Evolutionary conservation across 441 rosid species (phyloP).

Genomic region (Erodium texanum): DNA sequence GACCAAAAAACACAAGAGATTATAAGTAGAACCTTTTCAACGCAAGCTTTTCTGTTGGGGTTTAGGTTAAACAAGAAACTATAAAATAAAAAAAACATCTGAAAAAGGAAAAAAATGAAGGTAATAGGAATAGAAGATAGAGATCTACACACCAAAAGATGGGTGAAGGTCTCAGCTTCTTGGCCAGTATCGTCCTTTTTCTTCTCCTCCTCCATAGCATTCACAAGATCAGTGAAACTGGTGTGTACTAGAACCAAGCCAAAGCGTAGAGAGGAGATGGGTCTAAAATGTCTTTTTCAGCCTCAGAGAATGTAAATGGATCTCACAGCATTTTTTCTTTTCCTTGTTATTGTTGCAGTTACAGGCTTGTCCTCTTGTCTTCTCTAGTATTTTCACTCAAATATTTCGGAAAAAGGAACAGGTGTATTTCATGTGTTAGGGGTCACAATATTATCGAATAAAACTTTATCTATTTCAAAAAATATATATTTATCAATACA

Average conservation of each 20-base stretch:
- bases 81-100: background rate
- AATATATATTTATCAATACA: too few species aligned
- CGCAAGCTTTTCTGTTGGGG: background rate
- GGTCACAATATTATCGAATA: too few species aligned
- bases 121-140: background rate
- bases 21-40: background rate
- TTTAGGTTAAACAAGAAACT: background rate
- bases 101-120: background rate
- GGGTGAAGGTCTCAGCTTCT: conserved; percentile 17
- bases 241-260: background rate
- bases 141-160: conserved; percentile 18
- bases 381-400: too few species aligned
- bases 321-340: conserved; percentile 6
- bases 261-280: conserved; percentile 2
- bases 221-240: background rate
- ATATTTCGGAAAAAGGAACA: too few species aligned
- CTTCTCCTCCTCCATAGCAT: conserved; percentile 24
- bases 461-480: too few species aligned
- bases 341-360: conserved; percentile 8
- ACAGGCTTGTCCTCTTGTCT: too few species aligned
- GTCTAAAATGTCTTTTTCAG: conserved; percentile 17
- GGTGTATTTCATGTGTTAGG: too few species aligned
- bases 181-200: conserved; percentile 19
- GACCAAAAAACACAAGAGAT: background rate
- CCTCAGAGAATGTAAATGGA: conserved; percentile 16